Evolutionary conservation across 345 rosid genomes (phyloP).

Genomic region (Orychophragmus violaceus): DNA sequence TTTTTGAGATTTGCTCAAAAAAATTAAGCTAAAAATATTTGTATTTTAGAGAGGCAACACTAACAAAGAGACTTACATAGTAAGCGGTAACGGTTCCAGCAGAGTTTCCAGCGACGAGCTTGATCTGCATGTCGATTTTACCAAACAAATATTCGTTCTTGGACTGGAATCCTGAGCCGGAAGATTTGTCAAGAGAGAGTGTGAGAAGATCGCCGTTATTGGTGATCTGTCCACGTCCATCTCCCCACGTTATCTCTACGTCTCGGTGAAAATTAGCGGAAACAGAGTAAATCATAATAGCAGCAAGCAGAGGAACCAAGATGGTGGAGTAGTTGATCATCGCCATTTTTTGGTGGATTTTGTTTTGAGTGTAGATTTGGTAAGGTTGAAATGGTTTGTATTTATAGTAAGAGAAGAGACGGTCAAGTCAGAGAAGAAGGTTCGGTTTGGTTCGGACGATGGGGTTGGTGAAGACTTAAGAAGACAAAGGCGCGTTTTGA

Average conservation of each 20-base stretch:
- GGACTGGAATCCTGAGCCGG: conserved; percentile 56
- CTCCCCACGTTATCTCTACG: conserved; percentile 37
- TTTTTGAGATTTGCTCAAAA: no score
- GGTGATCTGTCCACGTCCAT: conserved; percentile 38
- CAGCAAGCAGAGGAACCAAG: background rate
- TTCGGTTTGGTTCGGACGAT: conserved; percentile 8
- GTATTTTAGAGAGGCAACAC: background rate
- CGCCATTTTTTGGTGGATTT: background rate
- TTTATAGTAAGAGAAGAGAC: conserved; percentile 7
- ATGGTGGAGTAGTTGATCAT: background rate
- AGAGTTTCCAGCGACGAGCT: conserved; percentile 51
- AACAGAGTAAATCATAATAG: conserved; percentile 11
- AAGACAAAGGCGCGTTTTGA: conserved; percentile 13
- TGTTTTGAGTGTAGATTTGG: background rate
- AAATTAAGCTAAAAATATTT: background rate
- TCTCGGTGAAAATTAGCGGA: conserved; percentile 21
- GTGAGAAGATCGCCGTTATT: conserved; percentile 40
- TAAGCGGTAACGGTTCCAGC: conserved; percentile 60
- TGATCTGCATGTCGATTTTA: conserved; percentile 46
- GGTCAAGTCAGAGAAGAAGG: conserved; percentile 4
- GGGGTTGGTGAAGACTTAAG: conserved; percentile 18
- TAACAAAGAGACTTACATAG: conserved; percentile 31
- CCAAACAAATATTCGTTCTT: conserved; percentile 47
- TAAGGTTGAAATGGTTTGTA: background rate
- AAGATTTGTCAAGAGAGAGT: conserved; percentile 38